Percentiles rank a stretch among this genome's conserved stretches.
Evolutionary conservation across 2,329 filamentous ascomycete species (phyloP).

Genomic region (Curvularia hawaiiensis): DNA sequence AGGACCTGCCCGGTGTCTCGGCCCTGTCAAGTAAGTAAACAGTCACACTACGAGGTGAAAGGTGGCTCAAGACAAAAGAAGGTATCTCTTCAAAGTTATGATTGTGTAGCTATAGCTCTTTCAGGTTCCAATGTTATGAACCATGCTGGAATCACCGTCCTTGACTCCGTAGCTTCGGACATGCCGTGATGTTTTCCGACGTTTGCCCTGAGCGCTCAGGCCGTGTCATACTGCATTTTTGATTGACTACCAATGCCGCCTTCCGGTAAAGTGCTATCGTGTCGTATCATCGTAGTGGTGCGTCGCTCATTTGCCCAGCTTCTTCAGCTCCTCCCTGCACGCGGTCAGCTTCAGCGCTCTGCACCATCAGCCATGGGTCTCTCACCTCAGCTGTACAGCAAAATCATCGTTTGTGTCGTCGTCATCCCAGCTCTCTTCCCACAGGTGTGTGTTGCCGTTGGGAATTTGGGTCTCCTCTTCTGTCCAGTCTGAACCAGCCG

Average conservation of each 20-base stretch:
- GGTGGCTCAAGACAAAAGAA: slow-evolving; percentile 37
- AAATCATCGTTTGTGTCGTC: slow-evolving; percentile 98
- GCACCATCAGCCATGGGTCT: slow-evolving; percentile 18
- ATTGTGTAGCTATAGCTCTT: slow-evolving; percentile 40
- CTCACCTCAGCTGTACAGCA: slow-evolving; percentile 88
- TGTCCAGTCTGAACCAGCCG: slow-evolving; percentile 70
- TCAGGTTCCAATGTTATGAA: slow-evolving; percentile 23
- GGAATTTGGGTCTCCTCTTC: slow-evolving; percentile 88
- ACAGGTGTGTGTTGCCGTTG: slow-evolving; percentile 79
- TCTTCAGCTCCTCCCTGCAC: slow-evolving; percentile 85
- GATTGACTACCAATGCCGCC: not conserved
- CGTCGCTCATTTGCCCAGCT: slow-evolving; percentile 71
- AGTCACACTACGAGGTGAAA: slow-evolving; percentile 21
- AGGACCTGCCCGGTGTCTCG: slow-evolving; percentile 91
- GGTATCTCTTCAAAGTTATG: slow-evolving; percentile 43
- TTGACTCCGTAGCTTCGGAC: slow-evolving; percentile 2
- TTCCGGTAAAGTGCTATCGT: slow-evolving; percentile 4
- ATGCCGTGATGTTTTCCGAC: not conserved
- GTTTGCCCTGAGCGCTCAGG: not conserved
- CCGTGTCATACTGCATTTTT: not conserved
- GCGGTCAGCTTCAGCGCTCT: slow-evolving; percentile 9
- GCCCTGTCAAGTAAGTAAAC: slow-evolving; percentile 79
- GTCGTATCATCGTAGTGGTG: slow-evolving; percentile 3
- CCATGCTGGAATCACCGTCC: slow-evolving; percentile 12
- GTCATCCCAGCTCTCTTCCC: slow-evolving; percentile 99